phyloP scores from a whole-genome alignment of 257 asterid genomes.

The Petunia secreta region DNA sequence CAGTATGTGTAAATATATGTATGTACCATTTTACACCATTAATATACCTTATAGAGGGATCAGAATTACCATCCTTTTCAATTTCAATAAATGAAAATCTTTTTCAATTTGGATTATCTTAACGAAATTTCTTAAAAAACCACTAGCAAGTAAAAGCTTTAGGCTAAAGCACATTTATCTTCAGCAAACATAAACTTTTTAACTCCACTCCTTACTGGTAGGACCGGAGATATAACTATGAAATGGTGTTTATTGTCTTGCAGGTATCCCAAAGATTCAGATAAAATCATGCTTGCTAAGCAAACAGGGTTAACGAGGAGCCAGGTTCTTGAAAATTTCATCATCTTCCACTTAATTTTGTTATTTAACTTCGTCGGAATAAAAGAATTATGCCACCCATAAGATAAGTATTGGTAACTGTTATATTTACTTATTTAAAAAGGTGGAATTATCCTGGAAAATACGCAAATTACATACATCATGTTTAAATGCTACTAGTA shows the following conservation, averaged over 20 bases:
- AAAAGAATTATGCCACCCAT: too few species aligned
- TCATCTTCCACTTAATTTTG: not conserved
- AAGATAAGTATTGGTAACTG: too few species aligned
- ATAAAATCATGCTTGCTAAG: constrained; percentile 68
- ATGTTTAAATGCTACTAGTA: too few species aligned
- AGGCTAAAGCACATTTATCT: not conserved
- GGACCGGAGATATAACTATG: not conserved
- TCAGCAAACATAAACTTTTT: not conserved
- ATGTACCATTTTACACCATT: not conserved
- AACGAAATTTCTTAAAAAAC: not conserved
- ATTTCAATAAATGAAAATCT: not conserved
- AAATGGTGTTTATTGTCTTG: not conserved
- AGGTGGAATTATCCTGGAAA: too few species aligned
- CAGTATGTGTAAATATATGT: not conserved
- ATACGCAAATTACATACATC: too few species aligned
- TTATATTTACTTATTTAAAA: too few species aligned
- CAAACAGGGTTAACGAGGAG: constrained; percentile 86
- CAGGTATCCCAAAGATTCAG: constrained; percentile 84
- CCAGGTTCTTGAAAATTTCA: constrained; percentile 49
- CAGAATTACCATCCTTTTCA: not conserved
- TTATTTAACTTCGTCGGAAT: too few species aligned
- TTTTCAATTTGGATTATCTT: too few species aligned
- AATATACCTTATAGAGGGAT: not conserved
- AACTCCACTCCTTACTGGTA: not conserved
- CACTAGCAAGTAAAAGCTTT: not conserved